phyloP scores from a whole-genome alignment of 2,329 filamentous ascomycete species.

The Fulvia fulva region DNA sequence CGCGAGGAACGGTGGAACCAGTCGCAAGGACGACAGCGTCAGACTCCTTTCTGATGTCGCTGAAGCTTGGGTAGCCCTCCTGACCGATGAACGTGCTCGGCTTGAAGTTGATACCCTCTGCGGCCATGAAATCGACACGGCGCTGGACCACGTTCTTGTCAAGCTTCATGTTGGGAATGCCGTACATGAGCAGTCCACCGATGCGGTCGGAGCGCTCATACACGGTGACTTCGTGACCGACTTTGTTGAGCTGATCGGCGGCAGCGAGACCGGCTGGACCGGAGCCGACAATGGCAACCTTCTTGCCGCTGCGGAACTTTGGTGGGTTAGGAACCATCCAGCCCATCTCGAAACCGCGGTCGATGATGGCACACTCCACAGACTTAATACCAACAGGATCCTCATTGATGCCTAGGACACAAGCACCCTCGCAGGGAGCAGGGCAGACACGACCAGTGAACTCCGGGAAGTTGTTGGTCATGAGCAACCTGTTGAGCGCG shows the following conservation, averaged over 20 bases:
- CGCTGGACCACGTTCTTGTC: slow-evolving; percentile 97
- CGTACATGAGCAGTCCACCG: slow-evolving; percentile 94
- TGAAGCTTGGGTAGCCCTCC: slow-evolving; percentile 63
- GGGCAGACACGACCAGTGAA: slow-evolving; percentile 97
- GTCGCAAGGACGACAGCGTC: slow-evolving; percentile 89
- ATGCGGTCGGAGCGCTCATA: slow-evolving; percentile 89
- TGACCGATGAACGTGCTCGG: slow-evolving; percentile 69
- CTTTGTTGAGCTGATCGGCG: slow-evolving; percentile 91
- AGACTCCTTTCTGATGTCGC: slow-evolving; percentile 67
- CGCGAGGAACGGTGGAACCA: slow-evolving; percentile 87
- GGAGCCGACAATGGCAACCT: slow-evolving; percentile 81
- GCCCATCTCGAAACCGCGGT: slow-evolving; percentile 94
- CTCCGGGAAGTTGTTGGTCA: slow-evolving; percentile 98
- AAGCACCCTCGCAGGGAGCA: slow-evolving; percentile 92
- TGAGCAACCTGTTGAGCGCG: slow-evolving; percentile 82
- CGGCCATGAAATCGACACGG: slow-evolving; percentile 89
- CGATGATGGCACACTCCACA: slow-evolving; percentile 96
- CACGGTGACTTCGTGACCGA: slow-evolving; percentile 81
- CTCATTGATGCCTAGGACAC: slow-evolving; percentile 93
- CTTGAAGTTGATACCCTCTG: slow-evolving; percentile 80
- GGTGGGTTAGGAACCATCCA: slow-evolving; percentile 90
- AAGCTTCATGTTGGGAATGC: slow-evolving; percentile 99
- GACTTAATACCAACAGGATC: slow-evolving; percentile 98
- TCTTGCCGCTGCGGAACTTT: slow-evolving; percentile 79
- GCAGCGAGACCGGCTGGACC: slow-evolving; percentile 85